Percentiles rank a stretch among this genome's conserved stretches.
phyloP scores from a whole-genome alignment of 73 alveolate genomes.

The Durusdinium trenchii region DNA sequence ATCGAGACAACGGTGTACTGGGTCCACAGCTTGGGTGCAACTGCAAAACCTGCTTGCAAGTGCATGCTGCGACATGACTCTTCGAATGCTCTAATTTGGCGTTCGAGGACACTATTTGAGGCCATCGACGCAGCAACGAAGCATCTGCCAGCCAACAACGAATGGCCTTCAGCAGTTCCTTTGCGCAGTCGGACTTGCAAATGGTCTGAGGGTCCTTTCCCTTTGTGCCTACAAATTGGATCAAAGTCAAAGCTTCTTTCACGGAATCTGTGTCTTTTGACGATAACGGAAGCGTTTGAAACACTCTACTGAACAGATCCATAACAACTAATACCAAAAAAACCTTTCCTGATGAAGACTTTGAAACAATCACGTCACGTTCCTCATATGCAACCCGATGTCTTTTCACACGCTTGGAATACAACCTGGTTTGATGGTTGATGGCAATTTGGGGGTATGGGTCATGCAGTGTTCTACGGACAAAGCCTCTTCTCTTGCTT shows the following conservation, averaged over 20 bases:
- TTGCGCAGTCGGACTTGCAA: background rate
- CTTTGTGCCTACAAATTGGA: background rate
- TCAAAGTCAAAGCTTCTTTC: background rate
- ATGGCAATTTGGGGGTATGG: constrained; percentile 38
- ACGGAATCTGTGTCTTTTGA: background rate
- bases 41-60: constrained; percentile 7
- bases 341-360: background rate
- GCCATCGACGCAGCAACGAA: background rate
- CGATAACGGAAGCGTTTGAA: background rate
- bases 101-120: background rate
- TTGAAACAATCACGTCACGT: background rate
- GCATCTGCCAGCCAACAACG: constrained; percentile 34
- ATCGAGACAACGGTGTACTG: background rate
- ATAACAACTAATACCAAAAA: background rate
- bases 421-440: background rate
- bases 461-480: background rate
- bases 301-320: background rate
- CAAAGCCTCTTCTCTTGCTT: background rate
- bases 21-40: background rate
- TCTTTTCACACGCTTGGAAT: background rate
- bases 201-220: background rate
- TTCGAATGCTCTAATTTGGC: background rate
- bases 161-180: background rate
- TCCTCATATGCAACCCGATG: background rate
- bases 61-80: background rate